Evolutionary conservation across 106 monocot species (phyloP).

Genomic region (Dendrobium chrysotoxum): DNA sequence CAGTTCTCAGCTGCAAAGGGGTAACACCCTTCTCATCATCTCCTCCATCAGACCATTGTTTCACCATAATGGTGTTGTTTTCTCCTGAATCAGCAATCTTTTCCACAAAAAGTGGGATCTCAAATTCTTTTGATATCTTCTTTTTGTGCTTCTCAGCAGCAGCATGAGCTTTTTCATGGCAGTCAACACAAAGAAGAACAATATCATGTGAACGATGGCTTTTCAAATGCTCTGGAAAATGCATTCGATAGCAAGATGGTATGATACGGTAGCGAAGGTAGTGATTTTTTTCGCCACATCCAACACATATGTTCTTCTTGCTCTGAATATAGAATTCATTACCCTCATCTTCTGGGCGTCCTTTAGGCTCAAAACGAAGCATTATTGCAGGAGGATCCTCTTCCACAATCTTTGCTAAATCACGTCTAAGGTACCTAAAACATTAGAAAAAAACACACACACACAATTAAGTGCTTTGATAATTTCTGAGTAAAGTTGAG

Average conservation of each 20-base stretch:
- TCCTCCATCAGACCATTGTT: constrained; percentile 13
- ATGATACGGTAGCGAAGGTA: constrained; percentile 92
- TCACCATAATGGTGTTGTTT: constrained; percentile 22
- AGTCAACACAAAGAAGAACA: constrained; percentile 93
- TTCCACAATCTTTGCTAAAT: constrained; percentile 76
- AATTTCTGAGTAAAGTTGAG: background rate
- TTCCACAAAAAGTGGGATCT: constrained; percentile 76
- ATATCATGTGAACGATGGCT: constrained; percentile 98
- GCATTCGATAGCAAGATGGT: constrained; percentile 97
- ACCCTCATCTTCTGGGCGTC: constrained; percentile 93
- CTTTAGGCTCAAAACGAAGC: constrained; percentile 97
- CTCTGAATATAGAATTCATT: constrained; percentile 97
- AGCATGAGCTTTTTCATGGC: constrained; percentile 90
- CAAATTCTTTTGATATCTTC: constrained; percentile 69
- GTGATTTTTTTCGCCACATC: constrained; percentile 91
- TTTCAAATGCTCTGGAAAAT: constrained; percentile 99
- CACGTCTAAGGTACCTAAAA: constrained; percentile 68
- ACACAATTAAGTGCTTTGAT: background rate
- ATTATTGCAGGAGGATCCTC: constrained; percentile 87
- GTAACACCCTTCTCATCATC: constrained; percentile 51
- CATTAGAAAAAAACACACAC: background rate
- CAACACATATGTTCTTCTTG: constrained; percentile 93
- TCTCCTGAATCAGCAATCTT: constrained; percentile 60
- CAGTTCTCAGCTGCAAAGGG: constrained; percentile 84
- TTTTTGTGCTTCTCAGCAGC: constrained; percentile 94